Evolutionary conservation across 1,139 yeast species (phyloP), one percentile per base, ranked within the genome.

Genomic region (Blastobotrys serpentis): DNA sequence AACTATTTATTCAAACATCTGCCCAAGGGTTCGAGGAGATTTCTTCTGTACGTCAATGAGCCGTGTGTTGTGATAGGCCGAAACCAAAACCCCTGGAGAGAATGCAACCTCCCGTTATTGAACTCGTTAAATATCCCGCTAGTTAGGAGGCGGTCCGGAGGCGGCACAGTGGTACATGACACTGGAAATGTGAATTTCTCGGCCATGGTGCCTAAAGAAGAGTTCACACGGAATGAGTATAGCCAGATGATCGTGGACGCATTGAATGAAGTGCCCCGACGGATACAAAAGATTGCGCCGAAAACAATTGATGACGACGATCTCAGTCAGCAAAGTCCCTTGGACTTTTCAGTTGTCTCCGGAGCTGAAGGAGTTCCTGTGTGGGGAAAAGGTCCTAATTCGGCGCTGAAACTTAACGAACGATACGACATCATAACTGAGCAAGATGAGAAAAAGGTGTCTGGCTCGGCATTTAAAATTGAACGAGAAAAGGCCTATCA

Each of bases 101-200:
- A 92, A 63, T 77, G 84, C 26, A 85, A 87, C 59, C 53, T 92
- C 2, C 78, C 81, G 0, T 60, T 80, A n/a, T 69, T 87, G 8
- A 70, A 75, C 4, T 60, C 73, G 0, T 65, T 79, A 10, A 72
- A 73, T 1, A 74, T 87, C n/a, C 92, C 95, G 0, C 64, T 90
- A 10, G 66, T 94, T 2, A 72, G 98, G 56, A 73, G 99, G 51
- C 72, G 78, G 42, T 84, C 95, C 1, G 99, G 99, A 1, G 99
- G 99, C 1, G 99, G 99, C 0, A 82, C 98, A 0, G 99, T 94
- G 0, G 96, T 89, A 8, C 99, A 94, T 63, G 98, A 92, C 66
- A 59, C 75, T n/a, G 96, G 98, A 0, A 94, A 94, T 61, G 81
- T 84, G 18, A 94, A 94, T 63, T 94, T 84, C 66, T 83, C 95